Base-by-base conservation (phyloP, 139 green algal genomes). In the Zygnema circumcarinatum region DNA sequence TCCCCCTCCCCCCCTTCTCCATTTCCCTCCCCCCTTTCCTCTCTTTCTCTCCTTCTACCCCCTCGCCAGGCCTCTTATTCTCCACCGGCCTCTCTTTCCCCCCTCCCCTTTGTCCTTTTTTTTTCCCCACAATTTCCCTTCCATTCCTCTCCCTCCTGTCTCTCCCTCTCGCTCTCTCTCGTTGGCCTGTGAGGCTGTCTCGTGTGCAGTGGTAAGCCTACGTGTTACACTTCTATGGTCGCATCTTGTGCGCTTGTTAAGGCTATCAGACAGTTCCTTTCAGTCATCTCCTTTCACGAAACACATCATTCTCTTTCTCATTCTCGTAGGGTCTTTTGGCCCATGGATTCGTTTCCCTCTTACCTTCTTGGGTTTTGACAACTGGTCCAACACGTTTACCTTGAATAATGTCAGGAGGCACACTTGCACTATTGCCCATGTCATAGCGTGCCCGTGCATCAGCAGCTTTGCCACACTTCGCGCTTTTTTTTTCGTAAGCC, bases 151-250 rank as follows among this genome's bases (percentile, higher is more conserved):
- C 36, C 69, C 16, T 16, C 16, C 69, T 20, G 7, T 78, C 69
- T 78, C 69, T 20, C 69, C 16, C 69, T 78, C 69, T 20, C 69
- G 3, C 69, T 78, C 69, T 20, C 69, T 78, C 69, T 78, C 69
- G 29, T 72, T 33, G 54, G 54, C 54, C n/a, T n/a, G 54, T 29
- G 54, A 72, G 29, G 25, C 54, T 25, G 25, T 72, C 54, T 72
- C 29, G 54, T 72, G 25, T 72, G 25, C 29, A 33, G 54, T 33
- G 25, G 54, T 72, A 72, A 33, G 54, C 29, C 25, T 29, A 72
- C 25, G 54, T 72, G 54, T 72, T 25, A 25, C 25, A 72, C 29
- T 25, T 25, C 29, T 72, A 29, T 25, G 54, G 54, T 72, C 54
- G 29, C 54, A 25, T 72, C 29, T 25, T 72, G 54, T 72, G 54